phyloP scores from a whole-genome alignment of 805 yeast genomes.

The Hanseniaspora taiwanica region DNA sequence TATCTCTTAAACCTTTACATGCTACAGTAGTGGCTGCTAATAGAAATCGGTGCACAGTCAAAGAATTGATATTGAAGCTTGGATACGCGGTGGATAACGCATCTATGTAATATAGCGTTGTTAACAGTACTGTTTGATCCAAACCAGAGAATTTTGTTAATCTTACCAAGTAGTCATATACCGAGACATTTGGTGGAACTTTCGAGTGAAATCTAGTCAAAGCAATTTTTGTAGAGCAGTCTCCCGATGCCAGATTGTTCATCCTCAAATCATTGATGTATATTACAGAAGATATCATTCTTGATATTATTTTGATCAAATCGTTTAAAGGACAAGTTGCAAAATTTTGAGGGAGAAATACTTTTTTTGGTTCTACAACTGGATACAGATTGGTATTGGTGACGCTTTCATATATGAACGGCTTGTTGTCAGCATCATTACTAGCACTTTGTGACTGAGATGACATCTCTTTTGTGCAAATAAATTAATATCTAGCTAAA shows the following conservation, averaged over 20 bases:
- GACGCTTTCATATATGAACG: no score
- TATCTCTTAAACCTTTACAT: slow-evolving; percentile 83
- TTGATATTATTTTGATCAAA: slow-evolving; percentile 53
- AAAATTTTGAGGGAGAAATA: slow-evolving; percentile 29
- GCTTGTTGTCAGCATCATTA: no score
- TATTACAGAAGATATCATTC: slow-evolving; percentile 72
- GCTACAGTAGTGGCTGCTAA: slow-evolving; percentile 86
- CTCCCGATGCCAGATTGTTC: no score
- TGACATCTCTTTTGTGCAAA: no score
- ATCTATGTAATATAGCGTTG: slow-evolving; percentile 85
- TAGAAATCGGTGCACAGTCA: slow-evolving; percentile 86
- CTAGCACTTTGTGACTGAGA: no score
- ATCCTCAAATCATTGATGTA: slow-evolving; percentile 57
- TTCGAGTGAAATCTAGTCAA: slow-evolving; percentile 89
- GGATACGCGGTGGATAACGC: slow-evolving; percentile 66
- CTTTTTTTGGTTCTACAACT: neutral
- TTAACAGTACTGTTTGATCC: slow-evolving; percentile 68
- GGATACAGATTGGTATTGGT: no score
- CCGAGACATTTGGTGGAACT: slow-evolving; percentile 79
- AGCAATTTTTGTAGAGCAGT: slow-evolving; percentile 19
- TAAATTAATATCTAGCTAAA: no score
- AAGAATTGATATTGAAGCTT: slow-evolving; percentile 69
- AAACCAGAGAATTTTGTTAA: slow-evolving; percentile 73
- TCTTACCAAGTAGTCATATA: slow-evolving; percentile 62
- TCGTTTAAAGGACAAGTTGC: slow-evolving; percentile 58